A percentile compares a stretch with the other conserved stretches of the same genome.
phyloP scores from a whole-genome alignment of 306 rosid genomes.

The Inga laurina region DNA sequence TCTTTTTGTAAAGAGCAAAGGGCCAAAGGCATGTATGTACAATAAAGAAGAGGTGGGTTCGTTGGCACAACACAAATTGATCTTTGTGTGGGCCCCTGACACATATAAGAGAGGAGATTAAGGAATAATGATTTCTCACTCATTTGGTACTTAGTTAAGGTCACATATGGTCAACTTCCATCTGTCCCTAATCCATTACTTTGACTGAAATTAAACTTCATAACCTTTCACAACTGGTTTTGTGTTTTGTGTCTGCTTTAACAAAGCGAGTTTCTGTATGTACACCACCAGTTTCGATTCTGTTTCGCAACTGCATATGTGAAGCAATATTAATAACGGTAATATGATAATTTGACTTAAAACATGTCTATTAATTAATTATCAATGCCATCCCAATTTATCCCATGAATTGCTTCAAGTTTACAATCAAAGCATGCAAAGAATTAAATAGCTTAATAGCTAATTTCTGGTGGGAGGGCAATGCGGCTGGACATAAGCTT shows the following conservation, averaged over 20 bases:
- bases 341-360: neutral
- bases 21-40: slow-evolving; percentile 24
- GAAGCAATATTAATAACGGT: neutral
- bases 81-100: neutral
- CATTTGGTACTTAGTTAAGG: slow-evolving; percentile 44
- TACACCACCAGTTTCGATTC: too few relatives aligned
- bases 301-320: neutral
- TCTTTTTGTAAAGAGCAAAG: slow-evolving; percentile 23
- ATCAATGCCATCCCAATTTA: too few relatives aligned
- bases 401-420: too few relatives aligned
- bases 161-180: slow-evolving; percentile 36
- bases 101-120: neutral
- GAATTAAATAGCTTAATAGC: too few relatives aligned
- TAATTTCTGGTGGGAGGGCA: too few relatives aligned
- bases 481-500: too few relatives aligned
- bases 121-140: slow-evolving; percentile 58
- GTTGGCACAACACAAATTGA: slow-evolving; percentile 22
- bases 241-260: neutral
- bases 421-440: too few relatives aligned
- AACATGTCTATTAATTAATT: neutral
- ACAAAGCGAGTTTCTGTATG: neutral
- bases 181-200: neutral
- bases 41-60: slow-evolving; percentile 34
- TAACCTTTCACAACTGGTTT: neutral
- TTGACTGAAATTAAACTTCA: neutral